Evolutionary conservation across 345 rosid genomes (phyloP).

Genomic region (Hibiscus trionum): DNA sequence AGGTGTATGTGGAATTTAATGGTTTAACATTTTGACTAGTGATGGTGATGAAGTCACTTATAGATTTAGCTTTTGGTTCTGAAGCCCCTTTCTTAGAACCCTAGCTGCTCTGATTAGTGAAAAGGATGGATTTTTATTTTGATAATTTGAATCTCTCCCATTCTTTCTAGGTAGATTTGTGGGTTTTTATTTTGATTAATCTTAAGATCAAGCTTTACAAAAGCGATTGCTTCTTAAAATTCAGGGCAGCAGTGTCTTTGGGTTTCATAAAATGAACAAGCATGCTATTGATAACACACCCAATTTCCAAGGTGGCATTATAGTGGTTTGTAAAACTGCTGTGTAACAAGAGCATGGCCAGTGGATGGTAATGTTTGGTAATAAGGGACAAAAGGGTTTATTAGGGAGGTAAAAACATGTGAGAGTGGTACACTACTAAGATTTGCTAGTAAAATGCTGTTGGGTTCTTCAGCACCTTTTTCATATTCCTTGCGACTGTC

Average conservation of each 20-base stretch:
- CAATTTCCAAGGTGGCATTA: background rate
- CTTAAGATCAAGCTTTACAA: background rate
- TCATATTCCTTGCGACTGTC: background rate
- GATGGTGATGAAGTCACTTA: background rate
- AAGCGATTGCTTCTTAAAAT: background rate
- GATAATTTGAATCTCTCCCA: too few relatives aligned
- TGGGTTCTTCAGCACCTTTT: background rate
- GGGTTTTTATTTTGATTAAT: background rate
- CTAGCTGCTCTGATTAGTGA: background rate
- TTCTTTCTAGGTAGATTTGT: too few relatives aligned
- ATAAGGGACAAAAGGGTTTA: background rate
- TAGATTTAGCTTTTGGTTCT: background rate
- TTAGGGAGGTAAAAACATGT: background rate
- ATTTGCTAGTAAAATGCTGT: background rate
- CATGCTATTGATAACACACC: background rate
- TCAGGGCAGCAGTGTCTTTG: background rate
- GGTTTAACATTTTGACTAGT: background rate
- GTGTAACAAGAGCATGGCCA: too few relatives aligned
- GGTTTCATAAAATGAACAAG: background rate
- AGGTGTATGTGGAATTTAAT: background rate
- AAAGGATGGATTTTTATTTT: background rate
- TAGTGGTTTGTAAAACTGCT: background rate
- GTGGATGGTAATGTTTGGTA: too few relatives aligned
- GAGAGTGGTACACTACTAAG: background rate
- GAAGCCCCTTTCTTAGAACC: background rate